Conservation (phyloP, 495 filamentous ascomycete species). For the Podospora conica region DNA sequence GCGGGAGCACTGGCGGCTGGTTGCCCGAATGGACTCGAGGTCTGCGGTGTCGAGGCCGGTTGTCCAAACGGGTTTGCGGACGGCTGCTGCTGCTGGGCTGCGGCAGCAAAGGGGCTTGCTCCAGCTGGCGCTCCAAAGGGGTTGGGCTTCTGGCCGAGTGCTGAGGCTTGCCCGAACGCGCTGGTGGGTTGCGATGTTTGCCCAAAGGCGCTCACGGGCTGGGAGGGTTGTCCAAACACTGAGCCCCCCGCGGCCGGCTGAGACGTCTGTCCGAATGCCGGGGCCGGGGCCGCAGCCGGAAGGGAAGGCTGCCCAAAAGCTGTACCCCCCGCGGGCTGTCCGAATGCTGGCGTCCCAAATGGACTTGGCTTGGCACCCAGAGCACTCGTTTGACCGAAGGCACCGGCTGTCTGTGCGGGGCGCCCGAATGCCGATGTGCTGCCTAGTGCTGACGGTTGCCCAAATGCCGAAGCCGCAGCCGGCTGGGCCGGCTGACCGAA, state of each 20-base stretch:
- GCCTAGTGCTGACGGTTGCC: constrained; percentile 20
- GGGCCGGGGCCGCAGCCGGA: not conserved
- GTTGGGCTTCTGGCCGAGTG: constrained; percentile 19
- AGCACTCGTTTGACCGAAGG: constrained; percentile 25
- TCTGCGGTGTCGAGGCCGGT: constrained; percentile 5
- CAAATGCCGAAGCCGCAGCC: constrained; percentile 27
- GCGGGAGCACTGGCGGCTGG: not conserved
- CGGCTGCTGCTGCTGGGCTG: constrained; percentile 4
- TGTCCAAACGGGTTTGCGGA: constrained; percentile 19
- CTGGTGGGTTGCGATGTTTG: constrained; percentile 19
- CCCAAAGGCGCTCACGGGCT: constrained; percentile 28
- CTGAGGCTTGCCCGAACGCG: constrained; percentile 26
- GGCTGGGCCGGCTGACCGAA: constrained; percentile 40
- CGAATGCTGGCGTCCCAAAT: constrained; percentile 20
- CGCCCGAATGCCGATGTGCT: constrained; percentile 31
- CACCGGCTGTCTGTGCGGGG: constrained; percentile 21
- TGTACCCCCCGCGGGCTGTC: constrained; percentile 23
- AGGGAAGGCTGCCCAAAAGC: constrained; percentile 12
- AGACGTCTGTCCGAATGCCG: constrained; percentile 36
- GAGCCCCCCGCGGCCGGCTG: constrained; percentile 20
- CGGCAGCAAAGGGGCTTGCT: constrained; percentile 17
- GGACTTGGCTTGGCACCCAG: constrained; percentile 27
- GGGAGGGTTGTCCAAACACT: constrained; percentile 28
- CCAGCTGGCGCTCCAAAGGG: constrained; percentile 22
- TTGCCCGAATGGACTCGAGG: constrained; percentile 8